These are phyloP conservation scores for Sporothrix pallida DNA, from an alignment of 2,329 filamentous ascomycete species.

Conservation along the genomic window DNA sequence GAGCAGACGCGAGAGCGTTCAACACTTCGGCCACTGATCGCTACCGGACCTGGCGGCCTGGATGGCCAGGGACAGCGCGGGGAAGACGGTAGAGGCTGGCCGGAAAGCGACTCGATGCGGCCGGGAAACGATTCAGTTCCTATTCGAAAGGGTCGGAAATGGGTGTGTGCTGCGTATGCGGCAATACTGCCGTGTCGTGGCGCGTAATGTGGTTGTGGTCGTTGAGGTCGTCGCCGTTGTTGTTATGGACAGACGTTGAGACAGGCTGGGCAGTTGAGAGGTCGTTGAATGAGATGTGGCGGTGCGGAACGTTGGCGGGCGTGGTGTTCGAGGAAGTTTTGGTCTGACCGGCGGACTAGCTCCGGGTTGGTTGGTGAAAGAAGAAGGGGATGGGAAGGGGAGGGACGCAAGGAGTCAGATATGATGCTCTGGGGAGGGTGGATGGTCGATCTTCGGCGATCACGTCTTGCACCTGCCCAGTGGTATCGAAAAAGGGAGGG, in stretches of 20 bases:
- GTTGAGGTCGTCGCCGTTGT: background rate
- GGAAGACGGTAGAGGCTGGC: background rate
- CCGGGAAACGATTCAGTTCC: background rate
- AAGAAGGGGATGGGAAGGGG: conserved; percentile 1
- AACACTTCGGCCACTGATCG: background rate
- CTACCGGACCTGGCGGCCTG: background rate
- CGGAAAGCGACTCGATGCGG: background rate
- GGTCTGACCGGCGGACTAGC: conserved; percentile 12
- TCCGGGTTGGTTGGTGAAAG: background rate
- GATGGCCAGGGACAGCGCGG: background rate
- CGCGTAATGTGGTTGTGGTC: background rate
- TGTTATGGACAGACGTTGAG: background rate
- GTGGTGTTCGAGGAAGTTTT: conserved; percentile 16
- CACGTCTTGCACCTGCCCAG: conserved; percentile 18
- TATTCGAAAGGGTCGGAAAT: background rate
- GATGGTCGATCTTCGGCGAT: conserved; percentile 11
- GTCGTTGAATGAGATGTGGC: conserved; percentile 19
- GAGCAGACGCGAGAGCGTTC: background rate
- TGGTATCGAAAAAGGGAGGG: background rate
- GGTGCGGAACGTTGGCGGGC: conserved; percentile 15
- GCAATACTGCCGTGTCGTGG: background rate
- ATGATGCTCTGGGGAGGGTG: background rate
- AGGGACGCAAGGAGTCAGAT: conserved; percentile 18
- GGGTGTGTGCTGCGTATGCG: background rate
- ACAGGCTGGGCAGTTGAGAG: background rate